phyloP scores from a whole-genome alignment of 371 early-diverging fungal species.

The Circinella minor region DNA sequence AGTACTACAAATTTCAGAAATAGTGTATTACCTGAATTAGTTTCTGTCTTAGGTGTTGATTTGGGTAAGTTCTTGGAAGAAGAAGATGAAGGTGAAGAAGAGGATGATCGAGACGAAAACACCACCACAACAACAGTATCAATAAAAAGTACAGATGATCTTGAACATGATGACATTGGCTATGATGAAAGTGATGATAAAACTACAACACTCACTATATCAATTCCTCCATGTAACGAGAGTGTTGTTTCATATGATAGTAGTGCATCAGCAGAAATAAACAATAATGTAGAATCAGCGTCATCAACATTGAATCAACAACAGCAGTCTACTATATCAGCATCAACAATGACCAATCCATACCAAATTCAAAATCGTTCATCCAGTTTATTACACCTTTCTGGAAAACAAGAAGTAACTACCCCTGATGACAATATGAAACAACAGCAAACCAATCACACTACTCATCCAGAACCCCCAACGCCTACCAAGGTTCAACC shows the following conservation, averaged over 20 bases:
- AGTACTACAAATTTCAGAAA: slow-evolving; percentile 36
- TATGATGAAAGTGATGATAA: background rate
- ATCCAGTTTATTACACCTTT: slow-evolving; percentile 1
- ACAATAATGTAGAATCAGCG: background rate
- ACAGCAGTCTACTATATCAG: background rate
- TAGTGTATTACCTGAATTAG: slow-evolving; percentile 55
- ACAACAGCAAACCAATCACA: background rate
- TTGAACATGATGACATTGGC: background rate
- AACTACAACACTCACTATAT: background rate
- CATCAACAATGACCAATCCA: background rate
- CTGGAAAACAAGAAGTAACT: slow-evolving; percentile 4
- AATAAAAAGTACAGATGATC: background rate
- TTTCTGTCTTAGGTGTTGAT: slow-evolving; percentile 52
- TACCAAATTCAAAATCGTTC: slow-evolving; percentile 8
- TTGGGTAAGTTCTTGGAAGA: slow-evolving; percentile 51
- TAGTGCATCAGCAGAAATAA: background rate
- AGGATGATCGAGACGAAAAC: background rate
- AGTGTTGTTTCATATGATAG: slow-evolving; percentile 6
- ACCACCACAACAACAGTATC: background rate
- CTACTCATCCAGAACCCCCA: background rate
- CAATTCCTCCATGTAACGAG: background rate
- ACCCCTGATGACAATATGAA: no score
- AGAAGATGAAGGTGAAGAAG: slow-evolving; percentile 43
- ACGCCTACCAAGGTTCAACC: slow-evolving; percentile 1
- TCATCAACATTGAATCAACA: background rate